These are phyloP conservation scores for Mycotypha africana DNA, from an alignment of 371 early-diverging fungal genomes.

Conservation along the genomic window DNA sequence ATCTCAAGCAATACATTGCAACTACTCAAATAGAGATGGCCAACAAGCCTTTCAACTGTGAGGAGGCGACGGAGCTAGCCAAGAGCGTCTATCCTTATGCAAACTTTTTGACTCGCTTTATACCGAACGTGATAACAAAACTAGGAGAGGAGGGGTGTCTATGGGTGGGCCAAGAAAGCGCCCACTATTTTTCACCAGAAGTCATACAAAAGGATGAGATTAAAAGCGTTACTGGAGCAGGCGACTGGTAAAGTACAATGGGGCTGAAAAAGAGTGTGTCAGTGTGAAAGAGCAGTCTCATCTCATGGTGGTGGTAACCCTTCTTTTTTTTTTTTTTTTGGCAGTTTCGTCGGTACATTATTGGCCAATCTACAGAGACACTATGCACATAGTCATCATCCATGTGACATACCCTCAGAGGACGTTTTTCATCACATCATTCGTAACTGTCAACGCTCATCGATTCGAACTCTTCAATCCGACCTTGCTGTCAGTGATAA, in stretches of 20 bases:
- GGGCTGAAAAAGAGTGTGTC: too few species aligned
- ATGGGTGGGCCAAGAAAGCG: constrained; percentile 14
- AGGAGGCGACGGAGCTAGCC: too few species aligned
- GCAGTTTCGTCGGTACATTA: constrained; percentile 43
- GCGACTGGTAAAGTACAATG: constrained; percentile 72
- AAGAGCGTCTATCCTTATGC: constrained; percentile 18
- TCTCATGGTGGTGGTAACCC: background rate
- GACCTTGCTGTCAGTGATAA: constrained; percentile 28
- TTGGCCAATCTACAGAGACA: constrained; percentile 28
- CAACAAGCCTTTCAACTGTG: too few species aligned
- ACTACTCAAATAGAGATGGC: too few species aligned
- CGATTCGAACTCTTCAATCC: constrained; percentile 34
- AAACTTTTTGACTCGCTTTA: constrained; percentile 24
- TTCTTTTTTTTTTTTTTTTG: background rate
- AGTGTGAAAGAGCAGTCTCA: too few species aligned
- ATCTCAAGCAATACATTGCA: too few species aligned
- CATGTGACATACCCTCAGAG: too few species aligned
- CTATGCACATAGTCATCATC: constrained; percentile 1
- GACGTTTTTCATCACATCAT: constrained; percentile 16
- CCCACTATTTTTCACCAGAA: constrained; percentile 35
- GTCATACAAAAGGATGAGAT: constrained; percentile 25
- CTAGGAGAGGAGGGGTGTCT: constrained; percentile 54
- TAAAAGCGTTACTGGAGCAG: constrained; percentile 68
- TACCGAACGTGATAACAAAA: constrained; percentile 53
- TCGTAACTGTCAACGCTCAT: constrained; percentile 25